Evolutionary conservation across 1,139 yeast species (phyloP).

Genomic region (Yamadazyma blattariae): DNA sequence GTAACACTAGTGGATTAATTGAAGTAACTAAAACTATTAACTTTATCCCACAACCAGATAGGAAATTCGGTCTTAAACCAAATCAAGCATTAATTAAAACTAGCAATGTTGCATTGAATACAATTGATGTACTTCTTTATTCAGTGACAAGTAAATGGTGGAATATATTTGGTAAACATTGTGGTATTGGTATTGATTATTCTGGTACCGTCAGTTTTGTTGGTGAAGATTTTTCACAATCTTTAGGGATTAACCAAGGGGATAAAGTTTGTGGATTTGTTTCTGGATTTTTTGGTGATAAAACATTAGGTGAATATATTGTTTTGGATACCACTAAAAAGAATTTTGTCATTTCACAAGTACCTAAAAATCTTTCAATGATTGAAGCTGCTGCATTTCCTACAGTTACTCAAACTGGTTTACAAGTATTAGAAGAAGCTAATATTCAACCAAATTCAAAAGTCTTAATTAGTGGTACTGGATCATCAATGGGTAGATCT

Average conservation of each 20-base stretch:
- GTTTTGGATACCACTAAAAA: neutral
- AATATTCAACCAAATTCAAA: conserved; percentile 12
- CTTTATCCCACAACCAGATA: neutral
- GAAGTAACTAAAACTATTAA: neutral
- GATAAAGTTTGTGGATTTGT: conserved; percentile 59
- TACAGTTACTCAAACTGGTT: conserved; percentile 51
- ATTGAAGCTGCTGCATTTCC: conserved; percentile 61
- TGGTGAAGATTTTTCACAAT: conserved; percentile 39
- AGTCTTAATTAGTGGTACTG: conserved; percentile 68
- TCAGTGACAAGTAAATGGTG: conserved; percentile 15
- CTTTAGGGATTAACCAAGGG: conserved; percentile 43
- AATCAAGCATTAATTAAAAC: conserved; percentile 56
- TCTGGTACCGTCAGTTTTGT: conserved; percentile 60
- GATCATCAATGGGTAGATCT: conserved; percentile 68
- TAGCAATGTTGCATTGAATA: conserved; percentile 60
- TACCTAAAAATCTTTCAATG: conserved; percentile 46
- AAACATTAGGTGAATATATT: conserved; percentile 21
- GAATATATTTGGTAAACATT: neutral
- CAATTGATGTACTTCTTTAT: conserved; percentile 58
- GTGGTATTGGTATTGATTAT: conserved; percentile 68
- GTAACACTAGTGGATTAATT: neutral
- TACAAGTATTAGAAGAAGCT: conserved; percentile 2
- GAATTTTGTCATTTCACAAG: neutral
- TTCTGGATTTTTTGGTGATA: conserved; percentile 35
- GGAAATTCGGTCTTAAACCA: conserved; percentile 30